Percentiles rank a stretch among this genome's conserved stretches.
phyloP scores from a whole-genome alignment of 1,284 basidiomycete genomes.

The Naganishia cerealis region DNA sequence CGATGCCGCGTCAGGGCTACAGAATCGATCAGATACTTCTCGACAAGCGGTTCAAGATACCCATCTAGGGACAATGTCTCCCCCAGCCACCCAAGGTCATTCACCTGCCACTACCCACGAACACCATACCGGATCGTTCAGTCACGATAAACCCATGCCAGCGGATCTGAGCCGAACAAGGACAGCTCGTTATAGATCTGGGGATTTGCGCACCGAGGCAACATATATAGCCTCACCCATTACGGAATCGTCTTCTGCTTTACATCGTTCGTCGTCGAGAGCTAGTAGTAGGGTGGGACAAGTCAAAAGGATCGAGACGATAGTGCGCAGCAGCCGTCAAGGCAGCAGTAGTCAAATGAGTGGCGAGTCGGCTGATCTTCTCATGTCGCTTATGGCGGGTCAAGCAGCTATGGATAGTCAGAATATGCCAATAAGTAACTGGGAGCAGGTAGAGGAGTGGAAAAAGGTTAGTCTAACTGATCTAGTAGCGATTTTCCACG shows the following conservation, averaged over 20 bases:
- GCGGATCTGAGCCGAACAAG: neutral
- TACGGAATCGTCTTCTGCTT: conserved; percentile 1
- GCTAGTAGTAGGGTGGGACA: conserved; percentile 27
- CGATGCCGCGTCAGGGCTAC: neutral
- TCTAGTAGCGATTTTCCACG: neutral
- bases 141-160: neutral
- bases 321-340: neutral
- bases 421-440: conserved; percentile 68
- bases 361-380: conserved; percentile 59
- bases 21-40: neutral
- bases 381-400: conserved; percentile 77
- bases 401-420: conserved; percentile 75
- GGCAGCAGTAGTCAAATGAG: conserved; percentile 8
- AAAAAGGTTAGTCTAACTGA: conserved; percentile 67
- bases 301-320: neutral
- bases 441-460: conserved; percentile 85
- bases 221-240: neutral
- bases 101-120: conserved; percentile 6
- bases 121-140: neutral
- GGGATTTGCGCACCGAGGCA: neutral
- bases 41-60: conserved; percentile 11
- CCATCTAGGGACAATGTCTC: conserved; percentile 20
- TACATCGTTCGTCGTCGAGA: conserved; percentile 19
- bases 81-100: conserved; percentile 19
- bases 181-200: neutral